Conservation (phyloP, 2,329 filamentous ascomycete species). For the Sporothrix humicola region DNA sequence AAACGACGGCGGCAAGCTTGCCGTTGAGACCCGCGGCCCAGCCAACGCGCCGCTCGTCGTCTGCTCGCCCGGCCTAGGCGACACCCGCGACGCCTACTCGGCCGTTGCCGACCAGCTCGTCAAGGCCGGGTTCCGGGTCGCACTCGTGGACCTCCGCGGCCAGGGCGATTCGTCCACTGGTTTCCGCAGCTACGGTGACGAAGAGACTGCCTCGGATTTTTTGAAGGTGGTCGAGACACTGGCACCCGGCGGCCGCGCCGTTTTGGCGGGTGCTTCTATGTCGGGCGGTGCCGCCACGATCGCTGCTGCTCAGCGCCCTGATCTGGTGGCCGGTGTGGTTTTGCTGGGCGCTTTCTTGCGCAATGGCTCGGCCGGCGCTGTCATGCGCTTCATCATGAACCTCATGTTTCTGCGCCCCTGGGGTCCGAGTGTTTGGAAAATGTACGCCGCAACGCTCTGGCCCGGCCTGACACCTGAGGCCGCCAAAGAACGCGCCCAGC, state of each 20-base stretch:
- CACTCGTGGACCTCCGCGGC: conserved; percentile 38
- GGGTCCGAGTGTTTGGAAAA: conserved; percentile 37
- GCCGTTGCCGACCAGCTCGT: conserved; percentile 37
- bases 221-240: conserved; percentile 33
- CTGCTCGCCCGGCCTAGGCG: conserved; percentile 38
- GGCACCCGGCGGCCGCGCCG: conserved; percentile 17
- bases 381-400: conserved; percentile 28
- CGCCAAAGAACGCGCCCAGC: conserved; percentile 33
- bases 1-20: conserved; percentile 34
- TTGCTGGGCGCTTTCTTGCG: conserved; percentile 37
- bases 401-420: conserved; percentile 35
- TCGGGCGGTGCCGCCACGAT: conserved; percentile 37
- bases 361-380: conserved; percentile 24
- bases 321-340: conserved; percentile 37
- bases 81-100: conserved; percentile 36
- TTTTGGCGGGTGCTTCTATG: conserved; percentile 38
- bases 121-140: conserved; percentile 38
- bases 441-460: conserved; percentile 36
- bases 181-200: conserved; percentile 37
- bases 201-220: conserved; percentile 35
- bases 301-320: conserved; percentile 35
- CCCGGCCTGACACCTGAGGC: conserved; percentile 35
- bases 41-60: conserved; percentile 34
- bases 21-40: conserved; percentile 38
- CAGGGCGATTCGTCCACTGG: conserved; percentile 35